phyloP scores from a whole-genome alignment of 805 yeast species.

The Monosporozyma unispora region DNA sequence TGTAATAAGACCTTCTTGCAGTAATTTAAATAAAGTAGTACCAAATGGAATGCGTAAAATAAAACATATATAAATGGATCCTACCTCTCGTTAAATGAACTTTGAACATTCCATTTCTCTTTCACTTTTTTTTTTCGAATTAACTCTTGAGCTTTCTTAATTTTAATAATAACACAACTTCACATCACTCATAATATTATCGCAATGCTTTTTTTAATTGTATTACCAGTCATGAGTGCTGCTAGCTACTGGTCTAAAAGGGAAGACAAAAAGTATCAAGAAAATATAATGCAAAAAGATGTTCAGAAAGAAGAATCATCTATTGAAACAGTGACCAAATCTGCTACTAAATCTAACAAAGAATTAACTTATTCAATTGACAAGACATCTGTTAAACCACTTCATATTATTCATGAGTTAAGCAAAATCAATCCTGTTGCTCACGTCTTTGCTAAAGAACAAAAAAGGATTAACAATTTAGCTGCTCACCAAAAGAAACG shows the following conservation, averaged over 20 bases:
- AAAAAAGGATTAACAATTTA: neutral
- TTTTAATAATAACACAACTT: neutral
- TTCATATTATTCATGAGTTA: neutral
- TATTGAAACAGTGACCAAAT: neutral
- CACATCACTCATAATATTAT: neutral
- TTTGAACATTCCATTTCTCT: neutral
- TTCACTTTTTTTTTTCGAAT: neutral
- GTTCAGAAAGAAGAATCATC: neutral
- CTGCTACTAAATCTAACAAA: too few species aligned
- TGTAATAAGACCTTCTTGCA: neutral
- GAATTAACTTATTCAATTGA: too few species aligned
- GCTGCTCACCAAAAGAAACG: neutral
- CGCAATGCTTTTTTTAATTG: neutral
- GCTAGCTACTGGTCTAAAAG: neutral
- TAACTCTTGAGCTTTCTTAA: too few species aligned
- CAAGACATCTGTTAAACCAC: neutral
- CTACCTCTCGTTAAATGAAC: neutral
- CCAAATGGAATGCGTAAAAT: neutral
- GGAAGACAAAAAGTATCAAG: neutral
- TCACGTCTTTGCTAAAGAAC: neutral
- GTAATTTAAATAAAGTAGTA: neutral
- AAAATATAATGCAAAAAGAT: neutral
- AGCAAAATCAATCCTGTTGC: neutral
- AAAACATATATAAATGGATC: neutral
- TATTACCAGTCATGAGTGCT: neutral